Conservation (phyloP, 495 filamentous ascomycete species). For the Podospora didyma region DNA sequence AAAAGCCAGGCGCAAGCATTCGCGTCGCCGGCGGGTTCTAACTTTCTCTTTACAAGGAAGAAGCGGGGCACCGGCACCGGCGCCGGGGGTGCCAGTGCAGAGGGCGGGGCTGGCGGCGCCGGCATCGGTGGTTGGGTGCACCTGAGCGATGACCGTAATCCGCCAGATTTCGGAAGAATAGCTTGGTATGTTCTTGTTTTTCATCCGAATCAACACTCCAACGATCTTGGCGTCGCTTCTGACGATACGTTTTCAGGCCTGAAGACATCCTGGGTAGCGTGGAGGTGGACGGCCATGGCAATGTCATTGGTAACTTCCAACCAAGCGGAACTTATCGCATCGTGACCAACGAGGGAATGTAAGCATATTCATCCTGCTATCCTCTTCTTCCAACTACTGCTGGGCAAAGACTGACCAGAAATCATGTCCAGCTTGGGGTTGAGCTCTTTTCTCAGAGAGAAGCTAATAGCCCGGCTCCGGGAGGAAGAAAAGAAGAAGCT, state of each 20-base stretch:
- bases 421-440: slow-evolving; percentile 24
- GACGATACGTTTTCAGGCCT: slow-evolving; percentile 30
- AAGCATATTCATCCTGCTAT: too few species aligned
- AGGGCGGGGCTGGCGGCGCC: slow-evolving; percentile 79
- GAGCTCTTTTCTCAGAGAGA: slow-evolving; percentile 23
- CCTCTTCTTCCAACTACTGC: too few species aligned
- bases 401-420: too few species aligned
- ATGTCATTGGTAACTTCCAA: slow-evolving; percentile 66
- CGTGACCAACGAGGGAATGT: slow-evolving; percentile 67
- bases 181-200: slow-evolving; percentile 48
- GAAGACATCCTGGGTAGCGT: slow-evolving; percentile 95
- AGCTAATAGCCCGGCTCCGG: slow-evolving; percentile 19
- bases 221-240: not conserved
- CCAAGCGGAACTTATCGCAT: slow-evolving; percentile 65
- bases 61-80: slow-evolving; percentile 42
- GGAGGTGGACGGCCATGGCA: slow-evolving; percentile 72
- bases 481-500: slow-evolving; percentile 29
- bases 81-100: slow-evolving; percentile 71
- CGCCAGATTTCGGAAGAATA: slow-evolving; percentile 87
- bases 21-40: slow-evolving; percentile 71
- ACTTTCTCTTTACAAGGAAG: slow-evolving; percentile 29
- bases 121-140: slow-evolving; percentile 87
- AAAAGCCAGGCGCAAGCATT: slow-evolving; percentile 74
- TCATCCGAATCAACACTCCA: not conserved
- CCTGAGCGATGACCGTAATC: slow-evolving; percentile 74